Evolutionary conservation across 495 filamentous ascomycete genomes (phyloP).

Genomic region (Pseudoneurospora amorphoporcata): DNA sequence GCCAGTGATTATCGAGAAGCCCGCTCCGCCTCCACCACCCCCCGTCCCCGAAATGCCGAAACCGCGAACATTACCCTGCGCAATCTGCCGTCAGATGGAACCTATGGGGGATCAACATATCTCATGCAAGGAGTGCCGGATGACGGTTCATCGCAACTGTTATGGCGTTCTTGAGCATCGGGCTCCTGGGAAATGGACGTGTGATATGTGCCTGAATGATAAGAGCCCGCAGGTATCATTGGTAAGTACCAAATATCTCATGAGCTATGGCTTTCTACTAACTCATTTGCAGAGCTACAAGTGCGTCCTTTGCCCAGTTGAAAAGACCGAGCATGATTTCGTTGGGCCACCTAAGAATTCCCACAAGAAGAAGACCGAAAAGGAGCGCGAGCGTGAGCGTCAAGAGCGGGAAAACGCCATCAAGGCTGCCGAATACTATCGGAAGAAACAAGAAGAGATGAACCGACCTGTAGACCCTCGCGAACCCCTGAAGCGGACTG

Average conservation of each 20-base stretch:
- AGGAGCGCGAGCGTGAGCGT: slow-evolving; percentile 81
- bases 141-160: slow-evolving; percentile 89
- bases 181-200: slow-evolving; percentile 76
- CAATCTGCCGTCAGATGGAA: slow-evolving; percentile 69
- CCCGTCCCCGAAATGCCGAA: slow-evolving; percentile 63
- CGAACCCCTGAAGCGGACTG: slow-evolving; percentile 84
- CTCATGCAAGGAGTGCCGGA: slow-evolving; percentile 71
- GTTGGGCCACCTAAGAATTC: slow-evolving; percentile 74
- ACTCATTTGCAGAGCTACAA: slow-evolving; percentile 58
- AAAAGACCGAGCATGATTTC: slow-evolving; percentile 65
- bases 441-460: slow-evolving; percentile 67
- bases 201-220: slow-evolving; percentile 93
- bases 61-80: slow-evolving; percentile 69
- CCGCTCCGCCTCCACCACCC: slow-evolving; percentile 34
- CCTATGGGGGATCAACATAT: slow-evolving; percentile 61
- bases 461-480: slow-evolving; percentile 76
- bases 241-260: slow-evolving; percentile 37
- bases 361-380: slow-evolving; percentile 80
- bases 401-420: slow-evolving; percentile 69
- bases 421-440: slow-evolving; percentile 65
- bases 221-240: slow-evolving; percentile 78
- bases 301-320: slow-evolving; percentile 81
- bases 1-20: slow-evolving; percentile 4
- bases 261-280: slow-evolving; percentile 7
- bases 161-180: slow-evolving; percentile 71